A percentile compares a stretch with the other conserved stretches of the same genome.
Conservation (phyloP, 108 stramenopile genomes). For the Chaetoceros tenuissimus region DNA sequence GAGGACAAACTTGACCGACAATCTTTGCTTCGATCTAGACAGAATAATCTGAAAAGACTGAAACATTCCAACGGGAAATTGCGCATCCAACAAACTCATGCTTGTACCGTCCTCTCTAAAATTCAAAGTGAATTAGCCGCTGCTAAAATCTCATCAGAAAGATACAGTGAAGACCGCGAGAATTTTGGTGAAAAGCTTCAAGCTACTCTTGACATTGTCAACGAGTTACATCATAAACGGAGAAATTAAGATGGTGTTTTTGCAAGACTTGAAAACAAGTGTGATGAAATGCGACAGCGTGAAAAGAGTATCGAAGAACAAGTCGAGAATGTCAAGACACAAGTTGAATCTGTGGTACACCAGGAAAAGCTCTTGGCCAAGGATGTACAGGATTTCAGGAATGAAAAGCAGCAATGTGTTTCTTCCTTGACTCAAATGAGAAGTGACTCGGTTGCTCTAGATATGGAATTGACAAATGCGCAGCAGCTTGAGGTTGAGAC, state of each 20-base stretch:
- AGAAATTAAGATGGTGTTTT: slow-evolving; percentile 40
- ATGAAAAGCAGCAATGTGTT: slow-evolving; percentile 21
- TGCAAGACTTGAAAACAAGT: slow-evolving; percentile 25
- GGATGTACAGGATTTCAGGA: slow-evolving; percentile 26
- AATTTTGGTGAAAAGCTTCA: slow-evolving; percentile 49
- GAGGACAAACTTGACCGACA: slow-evolving; percentile 45
- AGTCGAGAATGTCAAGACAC: slow-evolving; percentile 20
- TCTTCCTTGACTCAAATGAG: slow-evolving; percentile 28
- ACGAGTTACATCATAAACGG: slow-evolving; percentile 20
- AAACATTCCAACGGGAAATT: slow-evolving; percentile 65
- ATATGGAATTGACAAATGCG: slow-evolving; percentile 28
- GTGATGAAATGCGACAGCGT: slow-evolving; percentile 17
- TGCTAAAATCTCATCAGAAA: slow-evolving; percentile 23
- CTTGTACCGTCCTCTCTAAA: slow-evolving; percentile 39
- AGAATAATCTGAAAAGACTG: slow-evolving; percentile 28
- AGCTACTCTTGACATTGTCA: slow-evolving; percentile 35
- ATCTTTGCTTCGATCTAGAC: slow-evolving; percentile 31
- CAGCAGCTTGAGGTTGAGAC: slow-evolving; percentile 39
- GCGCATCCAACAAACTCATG: slow-evolving; percentile 43
- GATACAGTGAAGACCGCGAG: slow-evolving; percentile 33
- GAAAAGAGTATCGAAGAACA: slow-evolving; percentile 28
- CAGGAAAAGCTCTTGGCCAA: slow-evolving; percentile 27
- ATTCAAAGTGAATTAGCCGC: slow-evolving; percentile 45
- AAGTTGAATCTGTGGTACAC: slow-evolving; percentile 25
- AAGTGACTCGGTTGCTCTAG: slow-evolving; percentile 17